These are phyloP conservation scores for Eucalyptus melliodora DNA, from an alignment of 345 rosid species.

Conservation along the genomic window DNA sequence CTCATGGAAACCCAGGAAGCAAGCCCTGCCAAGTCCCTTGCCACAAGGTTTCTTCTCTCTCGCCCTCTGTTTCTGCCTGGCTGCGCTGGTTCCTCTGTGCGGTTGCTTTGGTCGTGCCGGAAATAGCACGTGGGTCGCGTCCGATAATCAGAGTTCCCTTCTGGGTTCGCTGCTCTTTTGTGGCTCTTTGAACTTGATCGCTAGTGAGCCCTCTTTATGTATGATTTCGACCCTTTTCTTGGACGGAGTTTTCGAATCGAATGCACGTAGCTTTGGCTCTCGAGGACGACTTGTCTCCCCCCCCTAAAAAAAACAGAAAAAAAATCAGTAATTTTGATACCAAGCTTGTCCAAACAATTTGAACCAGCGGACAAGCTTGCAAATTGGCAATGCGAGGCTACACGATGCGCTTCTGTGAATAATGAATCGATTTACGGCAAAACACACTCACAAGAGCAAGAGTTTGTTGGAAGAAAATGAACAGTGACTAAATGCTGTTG, in stretches of 20 bases:
- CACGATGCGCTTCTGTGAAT: neutral
- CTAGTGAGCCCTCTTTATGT: neutral
- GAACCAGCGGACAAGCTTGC: neutral
- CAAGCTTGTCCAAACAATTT: neutral
- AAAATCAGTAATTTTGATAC: neutral
- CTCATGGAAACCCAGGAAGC: neutral
- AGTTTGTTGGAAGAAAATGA: neutral
- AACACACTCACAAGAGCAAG: neutral
- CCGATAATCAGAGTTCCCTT: neutral
- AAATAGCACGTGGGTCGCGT: neutral
- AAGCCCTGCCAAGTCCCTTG: neutral
- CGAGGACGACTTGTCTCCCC: neutral
- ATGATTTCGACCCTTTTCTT: neutral
- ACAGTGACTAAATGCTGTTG: neutral
- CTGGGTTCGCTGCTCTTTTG: neutral
- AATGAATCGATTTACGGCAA: neutral
- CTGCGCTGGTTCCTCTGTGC: neutral
- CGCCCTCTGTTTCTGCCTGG: neutral
- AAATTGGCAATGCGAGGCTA: neutral
- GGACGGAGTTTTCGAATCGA: neutral
- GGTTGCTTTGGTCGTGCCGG: neutral
- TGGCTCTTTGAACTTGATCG: neutral
- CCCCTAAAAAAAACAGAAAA: too few relatives aligned
- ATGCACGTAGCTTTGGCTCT: neutral
- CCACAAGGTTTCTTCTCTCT: neutral